Percentiles rank a stretch among this genome's conserved stretches.
These are phyloP conservation scores for Sungouiozyma ichnusensis DNA, from an alignment of 805 yeast species.

Conservation along the genomic window DNA sequence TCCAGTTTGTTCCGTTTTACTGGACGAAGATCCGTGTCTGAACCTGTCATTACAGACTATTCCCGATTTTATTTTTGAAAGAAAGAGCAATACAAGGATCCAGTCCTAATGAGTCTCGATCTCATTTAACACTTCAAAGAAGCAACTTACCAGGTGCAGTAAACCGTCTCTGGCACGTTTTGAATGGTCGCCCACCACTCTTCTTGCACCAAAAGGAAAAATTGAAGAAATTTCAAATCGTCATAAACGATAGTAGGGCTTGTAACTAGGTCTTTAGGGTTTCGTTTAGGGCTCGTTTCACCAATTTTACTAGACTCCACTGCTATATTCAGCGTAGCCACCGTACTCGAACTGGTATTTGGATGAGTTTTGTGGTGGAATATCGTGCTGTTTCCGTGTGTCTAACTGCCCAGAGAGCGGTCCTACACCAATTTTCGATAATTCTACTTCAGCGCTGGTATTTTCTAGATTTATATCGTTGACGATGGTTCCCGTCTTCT, in stretches of 20 bases:
- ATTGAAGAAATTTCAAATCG: too few relatives aligned
- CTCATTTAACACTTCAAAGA: too few relatives aligned
- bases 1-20: background rate
- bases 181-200: background rate
- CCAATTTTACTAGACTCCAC: background rate
- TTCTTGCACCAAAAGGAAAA: background rate
- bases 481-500: slow-evolving; percentile 33
- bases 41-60: background rate
- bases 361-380: background rate
- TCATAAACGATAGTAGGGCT: background rate
- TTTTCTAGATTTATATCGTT: slow-evolving; percentile 38
- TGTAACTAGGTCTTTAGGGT: background rate
- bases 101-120: too few relatives aligned
- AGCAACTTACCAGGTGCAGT: too few relatives aligned
- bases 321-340: slow-evolving; percentile 13
- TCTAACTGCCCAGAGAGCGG: slow-evolving; percentile 39
- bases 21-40: background rate
- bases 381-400: background rate
- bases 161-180: background rate
- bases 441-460: slow-evolving; percentile 71
- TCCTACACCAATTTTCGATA: slow-evolving; percentile 75
- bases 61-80: too few relatives aligned
- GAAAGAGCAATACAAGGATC: too few relatives aligned
- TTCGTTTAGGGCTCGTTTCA: too few relatives aligned
- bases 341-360: slow-evolving; percentile 30